Base-by-base conservation (phyloP, 345 rosid genomes). In the Sapria himalayana region DNA sequence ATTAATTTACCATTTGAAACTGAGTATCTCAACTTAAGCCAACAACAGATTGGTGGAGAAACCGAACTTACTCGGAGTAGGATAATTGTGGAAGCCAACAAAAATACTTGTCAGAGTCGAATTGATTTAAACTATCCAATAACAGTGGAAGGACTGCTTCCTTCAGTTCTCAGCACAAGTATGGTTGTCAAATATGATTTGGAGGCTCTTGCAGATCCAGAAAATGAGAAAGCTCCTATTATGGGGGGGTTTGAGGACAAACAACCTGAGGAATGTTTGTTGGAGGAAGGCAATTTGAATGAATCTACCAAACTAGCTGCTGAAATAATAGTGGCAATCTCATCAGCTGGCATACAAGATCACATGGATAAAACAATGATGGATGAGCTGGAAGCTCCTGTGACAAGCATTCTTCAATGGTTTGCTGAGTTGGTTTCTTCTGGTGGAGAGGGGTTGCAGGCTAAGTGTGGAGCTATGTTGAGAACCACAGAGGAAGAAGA, bases 1-100 rank as follows among this genome's bases (percentile, higher is more conserved):
- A 86, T 78, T 36, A 86, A 81, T 71, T 54, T 74, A 60, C 97
- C 97, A 33, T 78, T 68, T 51, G 82, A 76, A 54, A 56, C 52
- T 40, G 53, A 57, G 8, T 55, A 52, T 68, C 51, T 73, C 37
- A 75, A 71, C 22, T 25, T 45, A 15, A 59, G 37, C 56, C 56
- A 58, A 39, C 56, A 58, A 39, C 52, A 47, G 23, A 33, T 34
- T 55, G 59, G 55, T 29, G 66, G 17, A 14, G 77, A 72, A 56
- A 43, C 38, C n/a, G n/a, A n/a, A n/a, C n/a, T n/a, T n/a, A n/a
- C n/a, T n/a, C n/a, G n/a, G n/a, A n/a, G n/a, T n/a, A n/a, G n/a
- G n/a, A n/a, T n/a, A n/a, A n/a, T n/a, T n/a, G n/a, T n/a, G n/a
- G n/a, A n/a, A n/a, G n/a, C n/a, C n/a, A n/a, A n/a, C n/a, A n/a